Evolutionary conservation across 768 basidiomycete species (phyloP).

Genomic region (Cubamyces sp.): DNA sequence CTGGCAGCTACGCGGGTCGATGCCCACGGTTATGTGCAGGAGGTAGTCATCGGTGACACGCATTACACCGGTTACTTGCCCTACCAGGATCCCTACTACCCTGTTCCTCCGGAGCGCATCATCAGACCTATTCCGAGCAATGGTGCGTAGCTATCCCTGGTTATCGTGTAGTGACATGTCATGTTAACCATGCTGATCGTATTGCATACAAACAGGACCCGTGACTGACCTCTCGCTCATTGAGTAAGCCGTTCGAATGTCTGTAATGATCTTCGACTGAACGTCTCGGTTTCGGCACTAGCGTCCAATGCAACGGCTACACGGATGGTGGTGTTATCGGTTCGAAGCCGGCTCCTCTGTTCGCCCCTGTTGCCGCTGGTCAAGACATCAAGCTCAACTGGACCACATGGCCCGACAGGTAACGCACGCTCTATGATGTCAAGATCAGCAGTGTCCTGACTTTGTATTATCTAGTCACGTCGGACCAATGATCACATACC

Average conservation of each 20-base stretch:
- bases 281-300: not conserved
- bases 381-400: conserved; percentile 45
- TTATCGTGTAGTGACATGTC: not conserved
- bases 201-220: conserved; percentile 35
- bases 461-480: conserved; percentile 10
- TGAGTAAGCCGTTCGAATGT: conserved; percentile 34
- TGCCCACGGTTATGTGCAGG: conserved; percentile 47
- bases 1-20: conserved; percentile 21
- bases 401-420: conserved; percentile 39
- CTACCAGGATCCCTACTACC: conserved; percentile 42
- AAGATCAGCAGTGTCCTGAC: not conserved
- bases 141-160: conserved; percentile 33
- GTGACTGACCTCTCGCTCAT: conserved; percentile 43
- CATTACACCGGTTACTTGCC: conserved; percentile 45
- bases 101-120: conserved; percentile 42
- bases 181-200: not conserved
- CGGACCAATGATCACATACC: conserved; percentile 51
- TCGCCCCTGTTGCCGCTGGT: conserved; percentile 47
- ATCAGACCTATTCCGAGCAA: conserved; percentile 48
- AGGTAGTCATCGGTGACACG: conserved; percentile 39
- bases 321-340: conserved; percentile 33
- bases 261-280: not conserved
- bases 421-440: not conserved
- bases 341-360: conserved; percentile 44
- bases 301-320: conserved; percentile 39